These are phyloP conservation scores for Gossypium sturtianum DNA, from an alignment of 345 rosid species.

Conservation along the genomic window DNA sequence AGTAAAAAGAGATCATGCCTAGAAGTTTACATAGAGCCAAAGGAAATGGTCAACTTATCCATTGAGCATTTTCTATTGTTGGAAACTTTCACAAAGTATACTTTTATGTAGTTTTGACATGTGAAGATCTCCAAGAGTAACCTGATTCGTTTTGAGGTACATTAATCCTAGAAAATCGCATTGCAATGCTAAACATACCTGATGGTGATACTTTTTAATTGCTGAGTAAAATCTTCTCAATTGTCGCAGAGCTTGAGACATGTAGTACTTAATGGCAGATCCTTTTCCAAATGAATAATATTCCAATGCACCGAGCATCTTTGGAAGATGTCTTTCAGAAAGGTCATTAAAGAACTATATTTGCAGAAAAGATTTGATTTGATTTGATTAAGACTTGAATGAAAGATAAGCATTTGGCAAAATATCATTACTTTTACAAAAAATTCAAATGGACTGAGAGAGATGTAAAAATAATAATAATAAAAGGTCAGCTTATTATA, in stretches of 20 bases:
- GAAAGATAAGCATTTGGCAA: constrained; percentile 1
- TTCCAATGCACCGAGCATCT: constrained; percentile 25
- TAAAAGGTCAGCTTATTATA: background rate
- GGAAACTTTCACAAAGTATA: background rate
- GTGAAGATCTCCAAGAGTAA: background rate
- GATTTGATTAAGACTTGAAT: constrained; percentile 5
- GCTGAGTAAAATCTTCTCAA: constrained; percentile 35
- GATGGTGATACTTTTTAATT: constrained; percentile 56
- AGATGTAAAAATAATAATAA: background rate
- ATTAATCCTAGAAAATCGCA: background rate
- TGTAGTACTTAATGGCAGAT: constrained; percentile 21
- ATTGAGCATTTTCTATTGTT: background rate
- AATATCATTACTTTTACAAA: background rate
- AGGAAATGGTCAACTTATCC: background rate
- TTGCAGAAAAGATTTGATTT: constrained; percentile 12
- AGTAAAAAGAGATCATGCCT: background rate
- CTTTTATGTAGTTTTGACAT: background rate
- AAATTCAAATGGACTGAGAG: background rate
- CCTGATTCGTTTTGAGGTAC: background rate
- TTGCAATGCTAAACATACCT: constrained; percentile 42
- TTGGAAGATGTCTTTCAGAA: constrained; percentile 31
- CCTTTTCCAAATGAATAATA: constrained; percentile 20
- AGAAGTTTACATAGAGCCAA: background rate
- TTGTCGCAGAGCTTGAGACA: constrained; percentile 31
- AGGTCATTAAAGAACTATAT: constrained; percentile 36